Base-by-base conservation (phyloP, 2,329 filamentous ascomycete species). In the Periconia digitata region DNA sequence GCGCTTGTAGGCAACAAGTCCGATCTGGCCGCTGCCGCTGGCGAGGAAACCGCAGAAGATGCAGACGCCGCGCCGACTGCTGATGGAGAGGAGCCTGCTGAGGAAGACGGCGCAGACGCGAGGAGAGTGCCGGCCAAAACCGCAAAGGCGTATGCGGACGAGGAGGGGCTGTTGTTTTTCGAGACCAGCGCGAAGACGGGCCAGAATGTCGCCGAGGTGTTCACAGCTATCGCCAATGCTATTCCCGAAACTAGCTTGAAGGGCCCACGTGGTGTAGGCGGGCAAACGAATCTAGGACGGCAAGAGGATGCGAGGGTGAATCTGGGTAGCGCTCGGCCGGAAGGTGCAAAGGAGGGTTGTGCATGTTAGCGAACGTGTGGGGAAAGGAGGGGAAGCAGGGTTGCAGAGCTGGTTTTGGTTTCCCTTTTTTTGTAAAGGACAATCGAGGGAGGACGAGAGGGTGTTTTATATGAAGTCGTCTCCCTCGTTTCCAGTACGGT, bases 181-280 rank as follows among this genome's bases (percentile, higher is more conserved):
- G 94, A 99, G 79, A 99, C 94, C 15, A 95, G 90, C 70, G 94
- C 94, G 40, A 99, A 99, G 85, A 94, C 90, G 3, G 94, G 94
- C 21, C 83, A 88, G 68, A 96, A 96, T 71, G 94, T 99, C 34
- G 85, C 87, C 44, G 92, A 96, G 63, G 94, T 99, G 24, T 99
- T 99, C 70, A 96, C 92, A 39, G 94, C 94, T 24, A 99, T 99
- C 69, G 94, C 94, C 51, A 97, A 97, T 69, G 91, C 92, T 35
- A 99, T 99, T 64, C 94, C 94, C 1, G 94, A 99, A 79, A 95
- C 91, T 44, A 96, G 90, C 54, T 77, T 97, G 71, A 97, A 97
- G 83, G 92, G 87, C 43, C 83, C 89, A 27, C 84, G 90, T 60
- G 88, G 88, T n/a, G 76, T 59, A 70, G 73, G 56, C 75, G 80